Evolutionary conservation across 495 filamentous ascomycete genomes (phyloP), one percentile per base, ranked within the genome.

Genomic region (Penicillium bialowiezense): DNA sequence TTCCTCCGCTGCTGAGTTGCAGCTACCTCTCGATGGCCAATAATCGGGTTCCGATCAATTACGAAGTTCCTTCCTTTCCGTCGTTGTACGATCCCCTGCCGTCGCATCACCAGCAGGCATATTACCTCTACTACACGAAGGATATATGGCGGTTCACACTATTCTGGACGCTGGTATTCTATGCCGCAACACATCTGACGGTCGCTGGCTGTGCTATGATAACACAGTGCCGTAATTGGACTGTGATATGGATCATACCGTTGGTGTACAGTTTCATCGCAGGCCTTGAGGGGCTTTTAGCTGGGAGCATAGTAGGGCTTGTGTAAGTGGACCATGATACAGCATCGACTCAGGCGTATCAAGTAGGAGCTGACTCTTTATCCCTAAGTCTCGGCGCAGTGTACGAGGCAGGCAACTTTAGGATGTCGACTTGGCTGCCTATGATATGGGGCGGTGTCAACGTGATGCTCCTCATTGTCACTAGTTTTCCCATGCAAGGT

Each of bases 341-440:
- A 32, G n/a, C n/a, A n/a, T n/a, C n/a, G n/a, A n/a, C n/a, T n/a
- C n/a, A n/a, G n/a, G n/a, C n/a, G 6, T 41, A 56, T 43, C 13
- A n/a, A 15, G 15, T 41, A 18, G 14, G 44, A 23, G 14, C 47
- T 31, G 8, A 49, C 29, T 31, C 51, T 55, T 52, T 67, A 69
- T 31, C 7, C 9, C 7, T 42, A 56, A 97, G 92, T 41, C 79
- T 98, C 9, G 90, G 90, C 19, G 88, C 87, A 5, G 83, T 93
- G 36, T 98, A 97, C 60, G 82, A 87, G 54, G 81, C 89, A 13
- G 93, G 91, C 24, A 88, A 84, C 67, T 96, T 95, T 61, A 71
- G 82, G 52, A 96, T 97, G 92, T 95, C 90, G 43, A 97, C 93
- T 2, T 98, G 95, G 93, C 86, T 96, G 33, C 93, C 93, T 12